Evolutionary conservation across 2,329 filamentous ascomycete genomes (phyloP), one percentile per base, ranked within the genome.

Genomic region (Penicillium griseofulvum): DNA sequence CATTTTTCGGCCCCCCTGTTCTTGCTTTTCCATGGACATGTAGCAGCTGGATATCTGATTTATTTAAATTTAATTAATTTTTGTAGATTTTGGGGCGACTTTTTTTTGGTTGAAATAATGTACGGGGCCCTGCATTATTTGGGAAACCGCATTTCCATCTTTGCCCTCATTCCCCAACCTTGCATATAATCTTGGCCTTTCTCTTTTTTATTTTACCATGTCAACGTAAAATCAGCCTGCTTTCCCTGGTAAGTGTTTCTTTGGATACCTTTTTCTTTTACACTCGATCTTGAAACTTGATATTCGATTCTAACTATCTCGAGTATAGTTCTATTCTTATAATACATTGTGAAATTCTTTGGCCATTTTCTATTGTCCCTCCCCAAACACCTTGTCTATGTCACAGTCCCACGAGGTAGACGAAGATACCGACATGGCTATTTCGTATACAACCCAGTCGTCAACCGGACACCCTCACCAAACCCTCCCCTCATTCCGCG

Each of bases 401-500:
- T 73, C 71, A 62, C 69, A 69, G 63, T 56, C 64, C 59, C 64
- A 65, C 59, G 60, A 66, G 56, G 49, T 60, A 59, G 65, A 71
- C 62, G 68, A 74, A 59, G 66, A 70, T 60, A 64, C 65, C 60
- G 63, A 71, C 57, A 74, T 74, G 72, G 68, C 71, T 58, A 68
- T 73, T 61, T 72, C 72, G 52, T 74, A 74, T 60, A 66, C 69
- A 56, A 70, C 61, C 57, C 66, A 68, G 49, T 65, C 69, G 45
- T 60, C 68, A 49, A 62, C 68, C 54, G 68, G 70, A 59, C 67
- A 68, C 19, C 48, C 48, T 43, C 48, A 43, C 46, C 71, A 70
- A 55, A 68, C 69, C 24, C 66, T 74, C 31, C 72, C 72, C 46
- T 72, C 72, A 49, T 73, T 74, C 52, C 65, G 71, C 61, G 72